These are phyloP conservation scores for Pythium aquatile DNA, from an alignment of 352 stramenopile species.

Conservation along the genomic window DNA sequence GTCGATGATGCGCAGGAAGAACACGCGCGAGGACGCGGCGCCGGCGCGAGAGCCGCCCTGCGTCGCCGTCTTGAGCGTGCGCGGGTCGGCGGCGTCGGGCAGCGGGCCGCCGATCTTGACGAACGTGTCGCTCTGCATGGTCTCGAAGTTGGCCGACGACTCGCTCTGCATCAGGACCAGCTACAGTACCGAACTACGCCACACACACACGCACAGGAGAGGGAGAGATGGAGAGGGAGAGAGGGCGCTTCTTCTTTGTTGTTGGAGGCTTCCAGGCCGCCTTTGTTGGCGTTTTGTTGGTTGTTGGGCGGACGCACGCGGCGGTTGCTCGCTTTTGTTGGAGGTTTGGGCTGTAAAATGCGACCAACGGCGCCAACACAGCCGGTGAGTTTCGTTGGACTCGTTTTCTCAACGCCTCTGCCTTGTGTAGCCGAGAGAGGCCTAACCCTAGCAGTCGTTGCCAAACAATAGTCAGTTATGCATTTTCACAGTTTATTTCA, in stretches of 20 bases:
- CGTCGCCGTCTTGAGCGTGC: constrained; percentile 51
- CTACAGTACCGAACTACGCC: too few relatives aligned
- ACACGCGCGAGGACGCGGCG: constrained; percentile 50
- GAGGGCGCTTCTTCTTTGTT: too few relatives aligned
- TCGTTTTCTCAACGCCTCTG: background rate
- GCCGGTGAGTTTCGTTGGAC: background rate
- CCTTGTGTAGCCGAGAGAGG: background rate
- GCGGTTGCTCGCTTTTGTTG: background rate
- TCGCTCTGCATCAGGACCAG: background rate
- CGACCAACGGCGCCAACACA: background rate
- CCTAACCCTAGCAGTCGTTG: background rate
- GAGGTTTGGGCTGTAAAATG: background rate
- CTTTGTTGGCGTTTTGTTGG: background rate
- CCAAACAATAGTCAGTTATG: background rate
- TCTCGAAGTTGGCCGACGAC: constrained; percentile 55
- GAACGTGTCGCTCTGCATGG: constrained; percentile 49
- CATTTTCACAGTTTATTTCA: background rate
- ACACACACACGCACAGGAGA: background rate
- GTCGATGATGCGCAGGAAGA: constrained; percentile 82
- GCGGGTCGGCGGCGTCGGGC: constrained; percentile 67
- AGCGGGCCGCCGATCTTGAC: constrained; percentile 80
- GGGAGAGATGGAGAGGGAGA: background rate
- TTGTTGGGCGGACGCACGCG: background rate
- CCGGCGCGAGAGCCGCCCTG: constrained; percentile 32
- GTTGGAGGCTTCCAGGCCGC: background rate